These are phyloP conservation scores for Orbilia javanica DNA, from an alignment of 2,329 filamentous ascomycete genomes.

Conservation along the genomic window DNA sequence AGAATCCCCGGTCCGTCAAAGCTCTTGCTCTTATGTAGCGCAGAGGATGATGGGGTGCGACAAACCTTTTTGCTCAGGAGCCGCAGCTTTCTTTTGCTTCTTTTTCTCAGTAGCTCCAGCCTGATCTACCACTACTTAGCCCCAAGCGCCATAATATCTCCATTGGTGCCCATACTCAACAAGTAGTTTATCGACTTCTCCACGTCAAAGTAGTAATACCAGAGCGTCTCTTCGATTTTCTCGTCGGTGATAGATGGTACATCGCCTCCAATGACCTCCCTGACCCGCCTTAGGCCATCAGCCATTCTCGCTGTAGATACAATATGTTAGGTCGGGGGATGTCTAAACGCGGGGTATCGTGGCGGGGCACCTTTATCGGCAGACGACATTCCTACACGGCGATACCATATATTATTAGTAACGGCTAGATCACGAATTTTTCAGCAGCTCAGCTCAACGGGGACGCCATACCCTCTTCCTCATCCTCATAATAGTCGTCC, in stretches of 20 bases:
- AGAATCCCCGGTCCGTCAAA: conserved; percentile 25
- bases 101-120: conserved; percentile 55
- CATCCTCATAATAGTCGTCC: conserved; percentile 48
- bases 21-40: neutral
- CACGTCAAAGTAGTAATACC: conserved; percentile 96
- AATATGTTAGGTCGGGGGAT: neutral
- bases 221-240: conserved; percentile 89
- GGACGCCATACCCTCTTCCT: conserved; percentile 33
- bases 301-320: conserved; percentile 63
- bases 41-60: conserved; percentile 14
- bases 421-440: neutral
- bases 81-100: conserved; percentile 58
- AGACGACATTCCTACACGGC: conserved; percentile 39
- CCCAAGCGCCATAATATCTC: neutral
- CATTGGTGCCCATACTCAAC: conserved; percentile 70
- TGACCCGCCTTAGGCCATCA: conserved; percentile 59
- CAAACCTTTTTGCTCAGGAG: conserved; percentile 53
- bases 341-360: conserved; percentile 31
- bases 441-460: neutral
- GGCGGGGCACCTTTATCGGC: conserved; percentile 55
- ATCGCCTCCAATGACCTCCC: conserved; percentile 69
- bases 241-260: conserved; percentile 70
- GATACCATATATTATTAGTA: neutral
- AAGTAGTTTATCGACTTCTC: conserved; percentile 86
- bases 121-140: conserved; percentile 23